Evolutionary conservation across 768 basidiomycete genomes (phyloP).

Genomic region (Termitomyces heimii): DNA sequence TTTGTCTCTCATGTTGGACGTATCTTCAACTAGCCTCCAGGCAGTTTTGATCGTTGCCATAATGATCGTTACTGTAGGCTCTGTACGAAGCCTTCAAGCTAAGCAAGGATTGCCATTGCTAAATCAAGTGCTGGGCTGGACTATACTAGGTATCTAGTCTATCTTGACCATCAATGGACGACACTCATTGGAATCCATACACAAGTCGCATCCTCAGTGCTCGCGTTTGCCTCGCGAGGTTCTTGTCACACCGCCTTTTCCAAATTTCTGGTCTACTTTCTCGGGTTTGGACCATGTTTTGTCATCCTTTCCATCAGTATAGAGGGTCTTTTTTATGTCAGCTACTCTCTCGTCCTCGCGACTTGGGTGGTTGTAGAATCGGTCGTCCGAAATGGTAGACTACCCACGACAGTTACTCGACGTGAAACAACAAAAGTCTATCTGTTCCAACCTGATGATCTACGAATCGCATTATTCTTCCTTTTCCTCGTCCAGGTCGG

Average conservation of each 20-base stretch:
- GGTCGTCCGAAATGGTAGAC: slow-evolving; percentile 13
- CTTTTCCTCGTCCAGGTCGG: slow-evolving; percentile 84
- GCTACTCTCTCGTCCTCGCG: slow-evolving; percentile 55
- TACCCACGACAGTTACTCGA: slow-evolving; percentile 4
- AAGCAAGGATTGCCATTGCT: slow-evolving; percentile 59
- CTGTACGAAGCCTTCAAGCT: slow-evolving; percentile 53
- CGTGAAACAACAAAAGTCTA: slow-evolving; percentile 21
- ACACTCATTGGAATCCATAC: background rate
- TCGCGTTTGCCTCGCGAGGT: slow-evolving; percentile 40
- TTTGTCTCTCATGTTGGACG: background rate
- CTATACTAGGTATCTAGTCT: slow-evolving; percentile 42
- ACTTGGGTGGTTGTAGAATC: slow-evolving; percentile 67
- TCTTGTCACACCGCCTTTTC: slow-evolving; percentile 34
- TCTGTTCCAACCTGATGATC: slow-evolving; percentile 51
- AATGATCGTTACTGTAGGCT: slow-evolving; percentile 52
- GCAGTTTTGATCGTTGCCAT: slow-evolving; percentile 34
- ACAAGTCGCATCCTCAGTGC: slow-evolving; percentile 42
- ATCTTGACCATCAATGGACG: background rate
- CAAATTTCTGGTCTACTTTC: slow-evolving; percentile 56
- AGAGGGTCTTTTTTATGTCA: slow-evolving; percentile 76
- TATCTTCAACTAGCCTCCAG: slow-evolving; percentile 22
- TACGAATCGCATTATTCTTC: slow-evolving; percentile 76
- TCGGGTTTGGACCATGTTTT: slow-evolving; percentile 72
- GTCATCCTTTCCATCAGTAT: slow-evolving; percentile 77
- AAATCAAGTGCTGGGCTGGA: slow-evolving; percentile 64